Base-by-base conservation (phyloP, 169 alveolate species). In the Plasmodium yoelii region DNA sequence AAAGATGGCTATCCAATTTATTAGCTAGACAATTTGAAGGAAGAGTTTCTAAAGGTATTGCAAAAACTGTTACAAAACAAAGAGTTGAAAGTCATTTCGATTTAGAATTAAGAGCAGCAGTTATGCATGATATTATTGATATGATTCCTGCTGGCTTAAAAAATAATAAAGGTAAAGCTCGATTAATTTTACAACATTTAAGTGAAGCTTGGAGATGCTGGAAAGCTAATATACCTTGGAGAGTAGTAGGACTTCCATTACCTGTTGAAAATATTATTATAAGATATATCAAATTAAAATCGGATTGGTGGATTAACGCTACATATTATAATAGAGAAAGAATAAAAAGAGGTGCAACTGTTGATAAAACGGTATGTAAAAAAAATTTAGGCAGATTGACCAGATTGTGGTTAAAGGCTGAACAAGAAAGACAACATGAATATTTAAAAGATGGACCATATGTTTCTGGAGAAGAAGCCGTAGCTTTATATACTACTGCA, bases 201-300 rank as follows among this genome's bases (percentile, higher is more conserved):
- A 95, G 99, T 71, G 99, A 99, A 90, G 99, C 99, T 53, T 99
- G 99, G 99, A 88, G 99, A 68, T 99, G 99, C 91, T 99, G 99
- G 99, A 99, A 99, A 94, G 99, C 99, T 7, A 99, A 99, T 90
- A 98, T 99, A 53, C 99, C 99, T 1, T 99, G 99, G 99, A 98
- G 98, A 94, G 99, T 99, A 5, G 99, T 99, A 1, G 99, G 99
- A 15, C 91, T 99, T 90, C 99, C 99, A 0, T 98, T 99, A 46
- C 99, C 99, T 22, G 98, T 99, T 15, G 99, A 99, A 94, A 98
- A 98, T 94, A 97, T 99, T 97, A 98, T 99, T 53, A 93, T 98
- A 64, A 73, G 97, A 49, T 99, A 98, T 92, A 99, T 99, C 22
- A 99, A 99, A 96, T 95, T 98, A 87, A 99, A 99, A 94, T 99